Percentiles rank a stretch among this genome's conserved stretches.
Evolutionary conservation across 306 rosid species (phyloP).

Genomic region (Vigna mungo): DNA sequence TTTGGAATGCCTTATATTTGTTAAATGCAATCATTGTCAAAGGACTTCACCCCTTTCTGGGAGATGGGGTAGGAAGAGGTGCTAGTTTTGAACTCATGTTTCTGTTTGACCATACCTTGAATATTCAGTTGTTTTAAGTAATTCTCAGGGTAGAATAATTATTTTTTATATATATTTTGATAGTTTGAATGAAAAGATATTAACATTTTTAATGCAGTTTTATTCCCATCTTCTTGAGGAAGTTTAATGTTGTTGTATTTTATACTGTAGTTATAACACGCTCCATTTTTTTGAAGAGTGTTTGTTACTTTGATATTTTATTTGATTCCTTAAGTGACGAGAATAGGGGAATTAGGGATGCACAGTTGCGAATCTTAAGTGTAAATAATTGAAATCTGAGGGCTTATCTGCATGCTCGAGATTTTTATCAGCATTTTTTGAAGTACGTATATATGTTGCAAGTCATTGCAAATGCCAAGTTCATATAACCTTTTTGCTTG

Average conservation of each 20-base stretch:
- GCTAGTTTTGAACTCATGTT: neutral
- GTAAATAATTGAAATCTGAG: slow-evolving; percentile 29
- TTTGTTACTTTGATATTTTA: slow-evolving; percentile 13
- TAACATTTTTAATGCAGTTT: neutral
- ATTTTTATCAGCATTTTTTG: slow-evolving; percentile 9
- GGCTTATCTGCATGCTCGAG: slow-evolving; percentile 1
- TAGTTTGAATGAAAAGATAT: neutral
- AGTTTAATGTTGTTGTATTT: slow-evolving; percentile 9
- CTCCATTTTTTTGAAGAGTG: neutral
- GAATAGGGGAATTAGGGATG: neutral
- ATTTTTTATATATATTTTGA: neutral
- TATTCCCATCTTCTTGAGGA: neutral
- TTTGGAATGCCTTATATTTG: slow-evolving; percentile 3
- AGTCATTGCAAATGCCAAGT: neutral
- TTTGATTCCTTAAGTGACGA: neutral
- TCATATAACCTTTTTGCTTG: slow-evolving; percentile 31
- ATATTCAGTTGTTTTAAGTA: slow-evolving; percentile 22
- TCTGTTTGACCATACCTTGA: slow-evolving; percentile 10
- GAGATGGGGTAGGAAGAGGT: neutral
- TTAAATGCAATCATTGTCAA: neutral
- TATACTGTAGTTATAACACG: neutral
- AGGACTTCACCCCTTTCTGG: neutral
- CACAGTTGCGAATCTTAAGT: neutral
- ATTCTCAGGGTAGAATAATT: neutral
- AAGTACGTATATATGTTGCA: neutral